Evolutionary conservation across 352 stramenopile genomes (phyloP).

Genomic region (Pythium insidiosum): DNA sequence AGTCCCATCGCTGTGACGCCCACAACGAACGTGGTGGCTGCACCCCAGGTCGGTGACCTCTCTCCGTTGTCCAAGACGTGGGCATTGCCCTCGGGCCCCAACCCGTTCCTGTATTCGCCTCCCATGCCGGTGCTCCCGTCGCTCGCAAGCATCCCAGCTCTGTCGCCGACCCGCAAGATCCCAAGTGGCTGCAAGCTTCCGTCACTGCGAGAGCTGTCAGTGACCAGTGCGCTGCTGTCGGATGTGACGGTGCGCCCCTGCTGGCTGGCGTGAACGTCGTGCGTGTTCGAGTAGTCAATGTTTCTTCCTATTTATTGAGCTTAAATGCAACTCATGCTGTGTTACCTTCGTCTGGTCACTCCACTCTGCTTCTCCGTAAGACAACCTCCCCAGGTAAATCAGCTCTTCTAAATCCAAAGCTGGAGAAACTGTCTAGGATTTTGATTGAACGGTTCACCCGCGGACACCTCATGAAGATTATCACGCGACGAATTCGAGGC

Average conservation of each 20-base stretch:
- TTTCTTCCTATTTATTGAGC: slow-evolving; percentile 17
- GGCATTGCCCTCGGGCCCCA: slow-evolving; percentile 3
- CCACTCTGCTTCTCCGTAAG: too few relatives aligned
- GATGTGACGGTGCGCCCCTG: slow-evolving; percentile 16
- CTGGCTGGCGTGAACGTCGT: slow-evolving; percentile 18
- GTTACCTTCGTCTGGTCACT: too few relatives aligned
- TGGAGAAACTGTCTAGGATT: too few relatives aligned
- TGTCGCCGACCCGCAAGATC: slow-evolving; percentile 18
- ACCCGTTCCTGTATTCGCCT: slow-evolving; percentile 8
- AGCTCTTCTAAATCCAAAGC: too few relatives aligned
- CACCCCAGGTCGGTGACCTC: too few relatives aligned
- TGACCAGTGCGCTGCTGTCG: slow-evolving; percentile 10
- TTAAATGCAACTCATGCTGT: too few relatives aligned
- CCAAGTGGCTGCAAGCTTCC: slow-evolving; percentile 18
- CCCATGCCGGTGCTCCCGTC: slow-evolving; percentile 1
- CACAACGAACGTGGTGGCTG: too few relatives aligned
- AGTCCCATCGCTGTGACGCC: too few relatives aligned
- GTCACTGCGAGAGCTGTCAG: slow-evolving; percentile 20
- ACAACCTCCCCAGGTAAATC: too few relatives aligned
- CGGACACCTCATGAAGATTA: too few relatives aligned
- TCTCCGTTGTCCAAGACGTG: slow-evolving; percentile 18
- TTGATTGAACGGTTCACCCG: too few relatives aligned
- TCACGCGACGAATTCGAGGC: too few relatives aligned
- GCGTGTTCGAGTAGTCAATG: slow-evolving; percentile 1
- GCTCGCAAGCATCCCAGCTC: slow-evolving; percentile 5